Percentiles rank a stretch among this genome's conserved stretches.
Conservation (phyloP, 2,329 filamentous ascomycete genomes). For the Coniochaeta pulveracea region DNA sequence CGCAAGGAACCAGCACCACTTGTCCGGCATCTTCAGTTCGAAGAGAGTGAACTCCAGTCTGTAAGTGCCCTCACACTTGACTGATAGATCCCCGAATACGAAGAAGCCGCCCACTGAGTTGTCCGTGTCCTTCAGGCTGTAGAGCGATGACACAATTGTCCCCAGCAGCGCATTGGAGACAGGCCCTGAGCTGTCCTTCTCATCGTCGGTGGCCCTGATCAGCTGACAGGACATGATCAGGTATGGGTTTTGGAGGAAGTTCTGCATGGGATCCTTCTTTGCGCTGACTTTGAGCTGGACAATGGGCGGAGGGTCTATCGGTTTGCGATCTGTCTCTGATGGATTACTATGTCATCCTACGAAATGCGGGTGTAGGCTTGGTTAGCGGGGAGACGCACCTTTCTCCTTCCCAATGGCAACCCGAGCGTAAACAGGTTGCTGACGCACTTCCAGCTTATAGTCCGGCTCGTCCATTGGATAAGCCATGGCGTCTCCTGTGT, state of each 20-base stretch:
- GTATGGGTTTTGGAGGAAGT: conserved; percentile 43
- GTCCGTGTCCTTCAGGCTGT: conserved; percentile 67
- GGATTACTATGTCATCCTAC: conserved; percentile 3
- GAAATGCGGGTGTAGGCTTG: background rate
- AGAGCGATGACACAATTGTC: conserved; percentile 68
- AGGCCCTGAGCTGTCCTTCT: conserved; percentile 23
- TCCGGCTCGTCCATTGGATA: conserved; percentile 11
- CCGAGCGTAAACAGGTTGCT: conserved; percentile 56
- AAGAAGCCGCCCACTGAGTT: conserved; percentile 78
- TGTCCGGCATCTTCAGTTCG: conserved; percentile 41
- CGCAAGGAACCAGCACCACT: conserved; percentile 22
- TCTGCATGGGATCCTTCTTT: conserved; percentile 32
- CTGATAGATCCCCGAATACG: conserved; percentile 80
- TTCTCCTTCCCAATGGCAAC: conserved; percentile 67
- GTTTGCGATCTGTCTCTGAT: conserved; percentile 57
- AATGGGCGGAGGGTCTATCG: conserved; percentile 79
- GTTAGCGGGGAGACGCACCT: conserved; percentile 34
- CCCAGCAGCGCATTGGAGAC: conserved; percentile 55
- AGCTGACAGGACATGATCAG: conserved; percentile 35
- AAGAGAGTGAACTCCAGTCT: conserved; percentile 69
- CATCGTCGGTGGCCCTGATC: conserved; percentile 27
- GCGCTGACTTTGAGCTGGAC: conserved; percentile 52
- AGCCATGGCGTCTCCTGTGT: background rate
- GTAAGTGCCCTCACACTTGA: conserved; percentile 62
- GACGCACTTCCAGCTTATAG: conserved; percentile 34